phyloP scores from a whole-genome alignment of 495 filamentous ascomycete species.

The Aspergillus avenaceus region DNA sequence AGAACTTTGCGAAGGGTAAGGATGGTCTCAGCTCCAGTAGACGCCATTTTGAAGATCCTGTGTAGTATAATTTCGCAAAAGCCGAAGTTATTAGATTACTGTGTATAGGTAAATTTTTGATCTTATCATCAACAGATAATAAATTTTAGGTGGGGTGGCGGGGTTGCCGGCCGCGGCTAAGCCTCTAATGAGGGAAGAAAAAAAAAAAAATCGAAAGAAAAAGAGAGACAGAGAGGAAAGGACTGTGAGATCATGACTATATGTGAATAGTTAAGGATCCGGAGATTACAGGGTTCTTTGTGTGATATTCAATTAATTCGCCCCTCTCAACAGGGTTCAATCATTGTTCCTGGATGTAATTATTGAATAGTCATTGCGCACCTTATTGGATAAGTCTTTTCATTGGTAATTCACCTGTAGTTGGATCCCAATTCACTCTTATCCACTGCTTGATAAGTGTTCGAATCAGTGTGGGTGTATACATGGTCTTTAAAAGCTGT shows the following conservation, averaged over 20 bases:
- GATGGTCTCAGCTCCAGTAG: constrained; percentile 30
- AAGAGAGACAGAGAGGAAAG: too few relatives aligned
- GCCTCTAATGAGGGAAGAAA: constrained; percentile 2
- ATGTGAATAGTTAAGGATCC: not conserved
- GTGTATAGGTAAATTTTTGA: constrained; percentile 15
- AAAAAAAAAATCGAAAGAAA: constrained; percentile 1
- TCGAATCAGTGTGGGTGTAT: too few relatives aligned
- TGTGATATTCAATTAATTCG: too few relatives aligned
- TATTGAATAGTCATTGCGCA: too few relatives aligned
- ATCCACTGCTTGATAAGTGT: too few relatives aligned
- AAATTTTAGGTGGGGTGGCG: constrained; percentile 32
- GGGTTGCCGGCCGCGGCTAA: constrained; percentile 16
- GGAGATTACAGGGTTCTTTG: too few relatives aligned
- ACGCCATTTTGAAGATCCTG: constrained; percentile 1
- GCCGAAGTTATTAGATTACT: not conserved
- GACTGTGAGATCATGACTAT: not conserved
- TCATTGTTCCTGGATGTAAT: too few relatives aligned
- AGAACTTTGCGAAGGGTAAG: constrained; percentile 69
- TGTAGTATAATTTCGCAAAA: not conserved
- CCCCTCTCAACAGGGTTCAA: too few relatives aligned
- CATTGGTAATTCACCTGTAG: too few relatives aligned
- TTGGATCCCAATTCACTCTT: too few relatives aligned
- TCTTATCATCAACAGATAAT: constrained; percentile 32
- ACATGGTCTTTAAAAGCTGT: too few relatives aligned
- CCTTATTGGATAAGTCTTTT: too few relatives aligned